These are phyloP conservation scores for Candida dubliniensis DNA, from an alignment of 1,139 yeast genomes.

Conservation along the genomic window DNA sequence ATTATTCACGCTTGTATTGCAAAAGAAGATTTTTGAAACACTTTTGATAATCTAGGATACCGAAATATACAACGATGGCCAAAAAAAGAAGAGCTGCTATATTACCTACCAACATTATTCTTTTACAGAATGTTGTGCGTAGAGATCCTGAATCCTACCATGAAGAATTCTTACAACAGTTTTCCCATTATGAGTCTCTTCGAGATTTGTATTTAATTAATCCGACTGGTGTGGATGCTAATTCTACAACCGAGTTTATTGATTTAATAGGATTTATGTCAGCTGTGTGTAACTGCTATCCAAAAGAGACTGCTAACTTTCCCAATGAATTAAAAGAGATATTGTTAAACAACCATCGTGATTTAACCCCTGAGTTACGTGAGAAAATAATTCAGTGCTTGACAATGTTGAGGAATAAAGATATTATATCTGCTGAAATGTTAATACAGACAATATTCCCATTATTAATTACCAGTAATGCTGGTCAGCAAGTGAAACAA, in stretches of 20 bases:
- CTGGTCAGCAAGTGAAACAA: constrained; percentile 78
- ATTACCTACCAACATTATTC: constrained; percentile 85
- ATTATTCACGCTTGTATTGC: background rate
- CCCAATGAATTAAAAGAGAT: constrained; percentile 77
- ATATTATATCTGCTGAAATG: constrained; percentile 74
- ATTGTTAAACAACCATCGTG: constrained; percentile 72
- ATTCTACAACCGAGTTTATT: constrained; percentile 67
- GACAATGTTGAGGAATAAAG: constrained; percentile 87
- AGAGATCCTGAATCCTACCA: constrained; percentile 92
- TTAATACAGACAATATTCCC: constrained; percentile 89
- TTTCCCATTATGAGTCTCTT: constrained; percentile 85
- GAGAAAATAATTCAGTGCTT: constrained; percentile 90
- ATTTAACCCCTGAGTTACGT: constrained; percentile 78
- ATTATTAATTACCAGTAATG: constrained; percentile 54
- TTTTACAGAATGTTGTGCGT: constrained; percentile 87
- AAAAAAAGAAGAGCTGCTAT: constrained; percentile 89
- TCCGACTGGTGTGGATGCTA: constrained; percentile 61
- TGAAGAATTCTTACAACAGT: constrained; percentile 92
- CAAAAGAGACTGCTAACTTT: constrained; percentile 80
- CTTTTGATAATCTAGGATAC: background rate
- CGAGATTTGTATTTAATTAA: constrained; percentile 80
- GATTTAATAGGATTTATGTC: constrained; percentile 88
- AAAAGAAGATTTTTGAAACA: too few species aligned
- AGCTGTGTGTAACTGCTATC: constrained; percentile 88
- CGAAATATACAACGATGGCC: constrained; percentile 52